Base-by-base conservation (phyloP, 2,329 filamentous ascomycete genomes). In the Didymella arachidicola region DNA sequence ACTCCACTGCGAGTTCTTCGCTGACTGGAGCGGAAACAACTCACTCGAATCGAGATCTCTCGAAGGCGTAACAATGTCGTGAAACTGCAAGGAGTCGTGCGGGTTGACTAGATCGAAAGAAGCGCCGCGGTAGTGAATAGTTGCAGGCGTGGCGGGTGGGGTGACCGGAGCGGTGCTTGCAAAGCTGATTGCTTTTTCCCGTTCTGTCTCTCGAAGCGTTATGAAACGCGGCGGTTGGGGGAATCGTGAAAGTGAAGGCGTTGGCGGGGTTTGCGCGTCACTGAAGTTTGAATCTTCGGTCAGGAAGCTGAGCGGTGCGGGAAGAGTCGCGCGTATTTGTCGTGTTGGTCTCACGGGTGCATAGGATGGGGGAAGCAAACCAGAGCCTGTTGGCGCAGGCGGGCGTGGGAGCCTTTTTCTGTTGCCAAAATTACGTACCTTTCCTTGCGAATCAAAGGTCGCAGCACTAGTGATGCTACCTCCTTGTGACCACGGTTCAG, bases 31-130 rank as follows among this genome's bases (percentile, higher is more conserved):
- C 19, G 67, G 60, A 41, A 76, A 57, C 53, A 72, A 70, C 7
- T 77, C 75, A 51, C 65, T 69, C 10, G 69, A 72, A 19, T 75
- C 74, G n/a, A 72, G 53, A 25, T 77, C 76, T 47, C 67, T 63
- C 16, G 73, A 74, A 4, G 76, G 75, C 18, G 75, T 76, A 25
- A 74, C 74, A 47, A 78, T 73, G 26, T 77, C 66, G 50, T 74
- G 73, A 39, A 74, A 59, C 10, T 70, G 56, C 16, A 78, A 62
- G 2, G 76, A 78, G 36, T 72, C 67, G 65, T 74, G 75, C 3
- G 76, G 76, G 45, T 78, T 78, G 19, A 78, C 70, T 12, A 78
- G 54, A 53, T 78, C 75, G 50, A 78, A 78, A 16, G 76, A 78
- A 3, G 75, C 64, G 44, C 76, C 76, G 25, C 76, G 73, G 56